Base-by-base conservation (phyloP, 176 grass and related monocot species). In the Luzula sylvatica region DNA sequence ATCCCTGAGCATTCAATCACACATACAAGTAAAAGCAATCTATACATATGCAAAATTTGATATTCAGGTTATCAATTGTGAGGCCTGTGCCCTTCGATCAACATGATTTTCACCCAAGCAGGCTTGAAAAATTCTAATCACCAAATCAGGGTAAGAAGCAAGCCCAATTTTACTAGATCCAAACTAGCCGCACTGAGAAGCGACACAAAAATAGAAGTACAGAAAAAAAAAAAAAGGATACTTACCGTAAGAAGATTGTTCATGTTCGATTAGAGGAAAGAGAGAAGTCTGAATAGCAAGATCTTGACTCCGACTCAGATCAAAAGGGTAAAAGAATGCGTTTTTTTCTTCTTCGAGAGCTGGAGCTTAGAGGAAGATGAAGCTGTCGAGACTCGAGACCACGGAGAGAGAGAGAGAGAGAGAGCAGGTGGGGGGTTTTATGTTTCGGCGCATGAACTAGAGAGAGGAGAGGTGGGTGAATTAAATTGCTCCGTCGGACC, bases 181-280 rank as follows among this genome's bases (percentile, higher is more conserved):
- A 35, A 35, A 9, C 30, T 35, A 35, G 9, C 15, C 13, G 39
- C 15, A 44, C 24, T 60, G 30, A 35, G 30, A 35, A 35, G 30
- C 9, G 9, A 35, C 12, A 61, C 8, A 28, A 20, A 64, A 29
- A 16, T 48, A 11, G 47, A 40, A 15, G 47, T 29, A 70, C 23
- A 25, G 66, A 30, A 11, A 55, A 39, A 21, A 8, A 77, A 61
- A 3, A 52, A 14, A 56, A 48, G 7, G 12, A 11, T 6, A 28
- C 76, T 72, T 65, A 88, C 85, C 8, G 70, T 50, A 38, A 88
- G 79, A 4, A 88, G 85, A 45, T 88, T 76, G 71, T 83, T 83
- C 85, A 88, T 88, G 49, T 69, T 58, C 26, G 59, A 38, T 22
- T 42, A 42, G 12, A 61, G 20, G 32, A 30, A 61, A 32, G 32